Conservation (phyloP, 2,329 filamentous ascomycete species). For the Cercospora beticola region DNA sequence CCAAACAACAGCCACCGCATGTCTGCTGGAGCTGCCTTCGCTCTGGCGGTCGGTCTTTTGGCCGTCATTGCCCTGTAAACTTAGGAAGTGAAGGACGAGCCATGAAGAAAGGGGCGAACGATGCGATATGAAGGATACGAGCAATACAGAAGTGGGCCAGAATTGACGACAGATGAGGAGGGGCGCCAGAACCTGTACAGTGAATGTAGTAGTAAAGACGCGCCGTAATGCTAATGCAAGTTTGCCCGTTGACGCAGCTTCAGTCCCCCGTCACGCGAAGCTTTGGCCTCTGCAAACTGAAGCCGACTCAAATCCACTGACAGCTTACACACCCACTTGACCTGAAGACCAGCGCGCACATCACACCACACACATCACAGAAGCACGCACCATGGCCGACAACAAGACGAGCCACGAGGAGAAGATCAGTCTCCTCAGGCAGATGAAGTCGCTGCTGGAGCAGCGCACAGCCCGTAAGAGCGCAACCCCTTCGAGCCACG, state of each 20-base stretch:
- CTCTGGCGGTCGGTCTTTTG: conserved; percentile 1
- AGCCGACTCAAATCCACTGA: neutral
- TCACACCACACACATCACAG: neutral
- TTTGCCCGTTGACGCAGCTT: neutral
- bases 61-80: conserved; percentile 4
- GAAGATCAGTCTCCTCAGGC: neutral
- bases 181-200: neutral
- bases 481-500: neutral
- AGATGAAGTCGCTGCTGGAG: neutral
- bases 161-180: neutral
- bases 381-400: neutral
- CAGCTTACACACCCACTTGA: neutral
- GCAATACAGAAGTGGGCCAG: neutral
- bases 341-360: neutral
- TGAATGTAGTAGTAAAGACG: neutral
- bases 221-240: neutral
- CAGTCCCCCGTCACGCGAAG: neutral
- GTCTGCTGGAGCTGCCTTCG: conserved; percentile 3
- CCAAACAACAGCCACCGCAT: conserved; percentile 2
- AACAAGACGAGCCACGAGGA: neutral
- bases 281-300: neutral
- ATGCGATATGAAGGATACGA: neutral
- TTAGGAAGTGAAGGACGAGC: neutral
- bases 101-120: neutral
- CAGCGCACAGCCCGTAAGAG: neutral